Evolutionary conservation across 1,139 yeast species (phyloP).

Genomic region (Yamadazyma sp.): DNA sequence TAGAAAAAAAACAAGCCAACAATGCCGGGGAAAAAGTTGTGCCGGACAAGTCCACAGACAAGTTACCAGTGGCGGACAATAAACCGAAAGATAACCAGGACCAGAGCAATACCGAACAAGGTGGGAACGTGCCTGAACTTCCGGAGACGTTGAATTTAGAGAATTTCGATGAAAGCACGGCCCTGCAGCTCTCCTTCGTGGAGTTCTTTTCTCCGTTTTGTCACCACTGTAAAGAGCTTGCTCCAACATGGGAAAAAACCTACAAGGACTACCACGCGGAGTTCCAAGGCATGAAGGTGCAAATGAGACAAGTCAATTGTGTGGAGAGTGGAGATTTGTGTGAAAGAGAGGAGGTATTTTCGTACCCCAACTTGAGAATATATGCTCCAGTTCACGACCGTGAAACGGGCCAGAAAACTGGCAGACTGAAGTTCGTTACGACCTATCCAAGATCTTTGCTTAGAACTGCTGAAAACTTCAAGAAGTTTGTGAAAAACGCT

Average conservation of each 20-base stretch:
- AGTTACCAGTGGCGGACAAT: no score
- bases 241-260: slow-evolving; percentile 64
- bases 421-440: slow-evolving; percentile 37
- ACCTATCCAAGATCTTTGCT: slow-evolving; percentile 47
- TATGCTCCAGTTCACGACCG: slow-evolving; percentile 51
- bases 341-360: slow-evolving; percentile 52
- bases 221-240: slow-evolving; percentile 63
- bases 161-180: slow-evolving; percentile 45
- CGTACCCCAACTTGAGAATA: slow-evolving; percentile 60
- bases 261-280: slow-evolving; percentile 40
- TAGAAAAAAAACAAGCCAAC: neutral
- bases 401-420: slow-evolving; percentile 27
- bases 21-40: no score
- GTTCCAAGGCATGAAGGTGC: slow-evolving; percentile 42
- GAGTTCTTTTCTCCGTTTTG: slow-evolving; percentile 75
- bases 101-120: no score
- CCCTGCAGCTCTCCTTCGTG: slow-evolving; percentile 52
- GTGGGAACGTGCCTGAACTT: no score
- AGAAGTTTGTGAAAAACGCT: slow-evolving; percentile 52
- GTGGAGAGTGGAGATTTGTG: slow-evolving; percentile 73
- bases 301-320: slow-evolving; percentile 72
- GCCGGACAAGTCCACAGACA: no score
- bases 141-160: slow-evolving; percentile 27
- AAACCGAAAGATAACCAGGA: no score
- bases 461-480: slow-evolving; percentile 49